phyloP scores from a whole-genome alignment of 2,329 filamentous ascomycete species.

The Cladophialophora carrionii region DNA sequence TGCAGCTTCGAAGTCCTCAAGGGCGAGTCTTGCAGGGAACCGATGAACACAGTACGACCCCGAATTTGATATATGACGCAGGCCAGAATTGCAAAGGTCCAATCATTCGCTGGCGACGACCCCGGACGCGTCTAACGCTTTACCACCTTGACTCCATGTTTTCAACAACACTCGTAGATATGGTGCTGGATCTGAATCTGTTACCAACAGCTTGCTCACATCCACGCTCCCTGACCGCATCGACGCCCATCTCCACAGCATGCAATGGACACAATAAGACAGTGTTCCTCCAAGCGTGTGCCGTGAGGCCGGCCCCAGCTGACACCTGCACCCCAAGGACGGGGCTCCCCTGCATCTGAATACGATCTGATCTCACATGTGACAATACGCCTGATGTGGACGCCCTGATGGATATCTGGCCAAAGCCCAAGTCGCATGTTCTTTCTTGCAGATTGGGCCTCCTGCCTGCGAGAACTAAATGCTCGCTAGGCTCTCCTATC shows the following conservation, averaged over 20 bases:
- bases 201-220: conserved; percentile 1
- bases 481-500: not conserved
- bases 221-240: not conserved
- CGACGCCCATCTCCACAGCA: not conserved
- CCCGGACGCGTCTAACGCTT: not conserved
- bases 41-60: not conserved
- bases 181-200: not conserved
- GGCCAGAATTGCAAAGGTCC: not conserved
- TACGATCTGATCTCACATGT: conserved; percentile 13
- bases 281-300: not conserved
- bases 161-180: not conserved
- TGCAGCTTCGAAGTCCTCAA: not conserved
- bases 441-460: conserved; percentile 1
- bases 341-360: not conserved
- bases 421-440: not conserved
- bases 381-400: not conserved
- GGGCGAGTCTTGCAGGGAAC: not conserved
- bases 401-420: not conserved
- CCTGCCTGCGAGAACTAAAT: not conserved
- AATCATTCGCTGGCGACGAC: not conserved
- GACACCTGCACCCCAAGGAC: not conserved
- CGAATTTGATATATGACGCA: not conserved
- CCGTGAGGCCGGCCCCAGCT: not conserved
- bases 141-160: too few species aligned
- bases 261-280: not conserved